A percentile compares a stretch with the other conserved stretches of the same genome.
These are phyloP conservation scores for Oxytropis ochrocephala DNA, from an alignment of 306 rosid species.

Conservation along the genomic window DNA sequence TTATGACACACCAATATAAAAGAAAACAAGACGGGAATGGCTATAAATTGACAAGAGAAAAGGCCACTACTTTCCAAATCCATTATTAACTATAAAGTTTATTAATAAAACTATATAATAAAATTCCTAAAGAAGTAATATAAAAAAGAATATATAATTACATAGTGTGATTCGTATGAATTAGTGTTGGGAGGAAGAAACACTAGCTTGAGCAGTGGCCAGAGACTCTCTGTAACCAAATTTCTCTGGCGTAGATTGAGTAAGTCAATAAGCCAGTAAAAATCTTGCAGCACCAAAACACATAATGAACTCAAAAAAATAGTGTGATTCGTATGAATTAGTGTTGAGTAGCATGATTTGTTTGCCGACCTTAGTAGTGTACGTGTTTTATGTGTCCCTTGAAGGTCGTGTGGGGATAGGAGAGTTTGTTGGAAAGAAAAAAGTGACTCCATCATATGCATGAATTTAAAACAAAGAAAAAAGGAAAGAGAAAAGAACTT, in stretches of 20 bases:
- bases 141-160: neutral
- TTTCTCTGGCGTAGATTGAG: no score
- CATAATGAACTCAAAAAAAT: no score
- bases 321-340: neutral
- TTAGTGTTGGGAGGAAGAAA: no score
- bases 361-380: neutral
- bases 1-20: no score
- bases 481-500: neutral
- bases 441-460: neutral
- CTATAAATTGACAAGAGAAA: neutral
- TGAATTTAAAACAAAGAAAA: neutral
- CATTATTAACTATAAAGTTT: neutral
- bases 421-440: neutral
- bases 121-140: neutral
- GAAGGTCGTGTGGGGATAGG: constrained; percentile 15
- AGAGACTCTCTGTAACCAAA: no score
- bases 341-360: neutral
- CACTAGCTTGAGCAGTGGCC: no score
- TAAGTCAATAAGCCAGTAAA: no score
- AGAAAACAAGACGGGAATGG: neutral
- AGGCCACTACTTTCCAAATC: constrained; percentile 6
- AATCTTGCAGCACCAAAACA: no score
- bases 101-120: neutral
- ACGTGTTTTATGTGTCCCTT: neutral
- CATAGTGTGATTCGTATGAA: no score